These are phyloP conservation scores for Claviceps digitariae DNA, from an alignment of 2,329 filamentous ascomycete genomes.

Conservation along the genomic window DNA sequence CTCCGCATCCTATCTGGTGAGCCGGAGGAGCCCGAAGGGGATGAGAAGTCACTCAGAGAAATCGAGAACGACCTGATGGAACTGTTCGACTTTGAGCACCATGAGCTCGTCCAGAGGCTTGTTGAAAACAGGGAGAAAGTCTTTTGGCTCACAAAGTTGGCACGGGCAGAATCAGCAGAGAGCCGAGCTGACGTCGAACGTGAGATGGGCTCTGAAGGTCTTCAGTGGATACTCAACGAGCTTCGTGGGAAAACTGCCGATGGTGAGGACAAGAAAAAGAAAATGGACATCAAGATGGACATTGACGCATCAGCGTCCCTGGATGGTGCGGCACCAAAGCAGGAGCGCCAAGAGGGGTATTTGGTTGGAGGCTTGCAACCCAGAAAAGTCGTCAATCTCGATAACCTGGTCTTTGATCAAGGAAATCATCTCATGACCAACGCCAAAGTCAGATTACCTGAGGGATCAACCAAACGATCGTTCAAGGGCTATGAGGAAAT, in stretches of 20 bases:
- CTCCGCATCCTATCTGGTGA: slow-evolving; percentile 70
- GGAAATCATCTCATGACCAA: slow-evolving; percentile 99
- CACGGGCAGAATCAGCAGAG: slow-evolving; percentile 66
- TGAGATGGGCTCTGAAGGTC: slow-evolving; percentile 81
- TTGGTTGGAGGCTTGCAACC: slow-evolving; percentile 77
- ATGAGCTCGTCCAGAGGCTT: slow-evolving; percentile 80
- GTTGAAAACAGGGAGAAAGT: slow-evolving; percentile 89
- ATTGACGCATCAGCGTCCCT: slow-evolving; percentile 59
- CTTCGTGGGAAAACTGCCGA: slow-evolving; percentile 58
- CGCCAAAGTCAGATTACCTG: slow-evolving; percentile 80
- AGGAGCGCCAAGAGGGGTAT: slow-evolving; percentile 49
- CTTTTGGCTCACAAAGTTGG: slow-evolving; percentile 85
- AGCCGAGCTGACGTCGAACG: slow-evolving; percentile 67
- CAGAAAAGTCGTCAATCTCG: slow-evolving; percentile 76
- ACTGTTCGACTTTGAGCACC: slow-evolving; percentile 92
- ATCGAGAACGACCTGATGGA: slow-evolving; percentile 99
- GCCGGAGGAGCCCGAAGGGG: slow-evolving; percentile 54
- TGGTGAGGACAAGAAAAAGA: slow-evolving; percentile 45
- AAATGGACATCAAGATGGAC: slow-evolving; percentile 90
- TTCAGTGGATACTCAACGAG: slow-evolving; percentile 78
- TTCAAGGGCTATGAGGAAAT: slow-evolving; percentile 99
- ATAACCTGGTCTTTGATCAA: slow-evolving; percentile 94
- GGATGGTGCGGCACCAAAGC: slow-evolving; percentile 32
- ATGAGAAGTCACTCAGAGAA: slow-evolving; percentile 76
- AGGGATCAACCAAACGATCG: slow-evolving; percentile 85